Evolutionary conservation across 257 asterid species (phyloP), one percentile per base, ranked within the genome.

Genomic region (Gynochthodes officinalis): DNA sequence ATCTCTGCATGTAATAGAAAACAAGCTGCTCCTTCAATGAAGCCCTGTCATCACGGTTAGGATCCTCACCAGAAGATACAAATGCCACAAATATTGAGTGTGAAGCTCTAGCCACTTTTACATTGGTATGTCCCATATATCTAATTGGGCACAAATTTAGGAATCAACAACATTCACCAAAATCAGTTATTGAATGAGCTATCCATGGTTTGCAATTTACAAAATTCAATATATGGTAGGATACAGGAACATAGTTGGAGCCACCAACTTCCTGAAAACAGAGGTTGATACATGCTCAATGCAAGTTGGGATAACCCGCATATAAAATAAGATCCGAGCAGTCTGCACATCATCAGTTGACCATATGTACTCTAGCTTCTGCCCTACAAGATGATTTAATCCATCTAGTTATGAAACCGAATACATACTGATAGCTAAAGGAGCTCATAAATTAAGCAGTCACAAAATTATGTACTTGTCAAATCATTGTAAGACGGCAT

Each of bases 171-270:
- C 65, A 70, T 64, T 42, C 57, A 75, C 16, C 33, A 53, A 19
- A 42, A 73, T 63, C 57, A 44, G 44, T n/a, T 53, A 64, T 16
- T n/a, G n/a, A 63, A 70, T 35, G 52, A 63, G 63, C 64, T 71
- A 60, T 75, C 43, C 42, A 64, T 27, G 44, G 25, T 13, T 57
- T 69, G 48, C 44, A 62, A 28, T 27, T 65, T 75, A 71, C 65
- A 55, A 6, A 75, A 75, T 68, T 64, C 48, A 69, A 68, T 66
- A 67, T 30, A 19, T 30, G 50, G 59, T 48, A 86, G 97, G 97
- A 94, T 91, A 94, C 99, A 94, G 85, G 87, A 94, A 94, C 90
- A 89, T 83, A 33, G 86, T 84, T 25, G 99, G 95, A 73, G 88
- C 96, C 82, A 94, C 90, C 63, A 76, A 81, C 83, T 86, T 88